phyloP scores from a whole-genome alignment of 2,329 filamentous ascomycete species.

The Aspergillus ochraceus region DNA sequence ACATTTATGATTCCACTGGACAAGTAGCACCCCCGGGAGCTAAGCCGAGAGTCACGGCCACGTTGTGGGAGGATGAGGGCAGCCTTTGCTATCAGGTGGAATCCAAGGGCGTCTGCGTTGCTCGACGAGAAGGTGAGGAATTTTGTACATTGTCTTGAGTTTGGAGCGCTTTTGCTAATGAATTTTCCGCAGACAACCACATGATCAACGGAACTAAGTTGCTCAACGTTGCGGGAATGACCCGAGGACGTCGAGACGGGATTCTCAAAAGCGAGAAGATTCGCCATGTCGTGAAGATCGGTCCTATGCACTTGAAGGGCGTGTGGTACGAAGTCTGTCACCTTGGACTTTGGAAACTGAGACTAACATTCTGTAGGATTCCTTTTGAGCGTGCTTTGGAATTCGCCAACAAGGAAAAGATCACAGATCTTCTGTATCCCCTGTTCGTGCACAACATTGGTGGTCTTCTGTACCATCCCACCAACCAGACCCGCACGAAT shows the following conservation, averaged over 20 bases:
- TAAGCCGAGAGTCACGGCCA: conserved; percentile 95
- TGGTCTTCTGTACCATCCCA: conserved; percentile 84
- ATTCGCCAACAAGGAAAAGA: conserved; percentile 99
- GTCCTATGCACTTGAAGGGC: conserved; percentile 97
- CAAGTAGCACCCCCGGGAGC: conserved; percentile 90
- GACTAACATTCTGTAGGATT: conserved; percentile 63
- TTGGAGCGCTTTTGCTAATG: neutral
- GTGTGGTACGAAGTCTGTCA: conserved; percentile 70
- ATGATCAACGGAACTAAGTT: conserved; percentile 99
- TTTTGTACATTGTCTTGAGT: neutral
- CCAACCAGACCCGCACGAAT: conserved; percentile 76
- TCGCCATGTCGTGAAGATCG: conserved; percentile 96
- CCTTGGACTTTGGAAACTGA: conserved; percentile 14
- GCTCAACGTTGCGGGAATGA: conserved; percentile 97
- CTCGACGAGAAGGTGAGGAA: conserved; percentile 77
- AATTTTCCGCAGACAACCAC: conserved; percentile 71
- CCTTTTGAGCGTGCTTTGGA: conserved; percentile 96
- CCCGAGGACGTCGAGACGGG: conserved; percentile 87
- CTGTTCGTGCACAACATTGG: conserved; percentile 98
- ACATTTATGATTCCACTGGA: conserved; percentile 78
- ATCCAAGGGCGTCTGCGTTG: conserved; percentile 92
- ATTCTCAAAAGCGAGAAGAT: conserved; percentile 98
- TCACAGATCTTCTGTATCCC: conserved; percentile 91
- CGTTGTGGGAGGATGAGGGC: conserved; percentile 96
- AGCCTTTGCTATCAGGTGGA: conserved; percentile 98